Conservation (phyloP, 306 rosid genomes). For the Delonix regia region DNA sequence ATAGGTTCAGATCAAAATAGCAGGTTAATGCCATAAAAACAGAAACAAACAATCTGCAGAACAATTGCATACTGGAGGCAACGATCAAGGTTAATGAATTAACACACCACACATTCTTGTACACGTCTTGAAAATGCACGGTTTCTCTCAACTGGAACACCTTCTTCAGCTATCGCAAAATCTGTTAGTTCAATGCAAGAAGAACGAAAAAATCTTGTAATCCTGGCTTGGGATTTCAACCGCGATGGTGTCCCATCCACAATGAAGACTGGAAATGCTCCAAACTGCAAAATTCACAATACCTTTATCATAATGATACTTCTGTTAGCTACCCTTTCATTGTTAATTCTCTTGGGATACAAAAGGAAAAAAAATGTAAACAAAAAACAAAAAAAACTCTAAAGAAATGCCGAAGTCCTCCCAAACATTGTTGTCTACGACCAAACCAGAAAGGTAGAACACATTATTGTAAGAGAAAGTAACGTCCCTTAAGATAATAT, state of each 20-base stretch:
- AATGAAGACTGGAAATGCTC: conserved; percentile 85
- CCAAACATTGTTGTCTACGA: neutral
- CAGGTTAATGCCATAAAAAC: neutral
- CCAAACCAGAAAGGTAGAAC: conserved; percentile 21
- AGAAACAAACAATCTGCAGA: neutral
- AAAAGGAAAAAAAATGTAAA: no score
- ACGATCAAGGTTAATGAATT: conserved; percentile 27
- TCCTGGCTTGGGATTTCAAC: conserved; percentile 73
- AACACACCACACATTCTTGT: conserved; percentile 86
- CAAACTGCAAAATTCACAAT: conserved; percentile 62
- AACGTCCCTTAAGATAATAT: no score
- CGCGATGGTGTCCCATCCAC: conserved; percentile 87
- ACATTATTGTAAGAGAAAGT: no score
- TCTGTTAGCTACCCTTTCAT: neutral
- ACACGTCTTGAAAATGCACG: conserved; percentile 56
- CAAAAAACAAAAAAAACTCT: no score
- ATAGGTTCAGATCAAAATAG: conserved; percentile 9
- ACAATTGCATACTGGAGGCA: conserved; percentile 12
- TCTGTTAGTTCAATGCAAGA: conserved; percentile 68
- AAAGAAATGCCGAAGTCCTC: neutral
- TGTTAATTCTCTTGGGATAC: no score
- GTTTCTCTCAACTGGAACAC: conserved; percentile 73
- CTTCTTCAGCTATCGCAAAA: conserved; percentile 60
- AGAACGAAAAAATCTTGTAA: conserved; percentile 61
- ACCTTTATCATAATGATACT: conserved; percentile 21